These are phyloP conservation scores for Solanum medicagineum DNA, from an alignment of 257 asterid species.

Conservation along the genomic window DNA sequence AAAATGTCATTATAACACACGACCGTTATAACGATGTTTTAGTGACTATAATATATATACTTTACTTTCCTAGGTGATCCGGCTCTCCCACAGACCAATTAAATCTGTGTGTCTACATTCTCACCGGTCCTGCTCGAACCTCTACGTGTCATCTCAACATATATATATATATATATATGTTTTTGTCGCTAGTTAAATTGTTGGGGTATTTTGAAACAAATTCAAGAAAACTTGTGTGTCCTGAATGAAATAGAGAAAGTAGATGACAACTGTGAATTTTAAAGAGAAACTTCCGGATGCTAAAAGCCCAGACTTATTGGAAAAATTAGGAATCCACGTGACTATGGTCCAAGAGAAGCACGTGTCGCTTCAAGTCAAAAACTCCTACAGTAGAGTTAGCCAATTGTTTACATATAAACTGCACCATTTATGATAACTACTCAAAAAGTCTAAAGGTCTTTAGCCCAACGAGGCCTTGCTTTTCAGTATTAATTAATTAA, in stretches of 20 bases:
- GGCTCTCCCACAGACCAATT: no score
- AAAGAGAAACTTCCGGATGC: neutral
- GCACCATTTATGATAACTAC: slow-evolving; percentile 6
- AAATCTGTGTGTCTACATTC: no score
- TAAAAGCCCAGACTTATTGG: slow-evolving; percentile 1
- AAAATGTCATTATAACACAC: no score
- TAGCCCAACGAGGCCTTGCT: neutral
- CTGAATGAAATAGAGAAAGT: neutral
- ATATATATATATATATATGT: no score
- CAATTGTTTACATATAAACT: neutral
- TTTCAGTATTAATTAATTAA: neutral
- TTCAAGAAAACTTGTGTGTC: neutral
- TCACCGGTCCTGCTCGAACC: no score
- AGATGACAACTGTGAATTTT: neutral
- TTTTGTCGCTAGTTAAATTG: neutral
- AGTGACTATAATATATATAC: no score
- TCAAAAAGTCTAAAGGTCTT: neutral
- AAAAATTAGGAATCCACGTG: slow-evolving; percentile 2
- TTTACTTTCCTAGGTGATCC: no score
- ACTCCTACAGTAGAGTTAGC: neutral
- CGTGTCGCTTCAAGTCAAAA: neutral
- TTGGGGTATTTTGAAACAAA: neutral
- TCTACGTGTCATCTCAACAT: no score
- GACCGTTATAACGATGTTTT: no score
- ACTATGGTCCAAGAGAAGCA: slow-evolving; percentile 1